phyloP scores from a whole-genome alignment of 73 alveolate species.

The Uronychia binucleata region DNA sequence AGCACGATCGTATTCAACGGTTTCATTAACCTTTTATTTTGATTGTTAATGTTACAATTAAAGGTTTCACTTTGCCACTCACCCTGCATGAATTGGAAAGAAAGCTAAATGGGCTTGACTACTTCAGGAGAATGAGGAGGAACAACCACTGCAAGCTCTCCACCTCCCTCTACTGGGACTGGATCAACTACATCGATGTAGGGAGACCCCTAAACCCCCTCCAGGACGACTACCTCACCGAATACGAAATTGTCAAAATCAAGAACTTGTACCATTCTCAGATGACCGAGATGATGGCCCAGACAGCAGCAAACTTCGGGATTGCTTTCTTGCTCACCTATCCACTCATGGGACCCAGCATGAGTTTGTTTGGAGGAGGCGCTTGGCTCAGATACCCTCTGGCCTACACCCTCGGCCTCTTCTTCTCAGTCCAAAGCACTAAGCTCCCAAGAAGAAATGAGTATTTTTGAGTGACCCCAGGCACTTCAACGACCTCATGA shows the following conservation, averaged over 20 bases:
- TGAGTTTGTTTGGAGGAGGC: neutral
- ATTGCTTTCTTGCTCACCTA: conserved; percentile 44
- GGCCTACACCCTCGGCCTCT: conserved; percentile 30
- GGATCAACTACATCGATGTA: conserved; percentile 58
- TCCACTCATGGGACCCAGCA: conserved; percentile 46
- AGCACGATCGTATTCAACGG: no score
- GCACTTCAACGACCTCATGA: conserved; percentile 51
- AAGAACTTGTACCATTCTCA: conserved; percentile 56
- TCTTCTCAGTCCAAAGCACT: conserved; percentile 24
- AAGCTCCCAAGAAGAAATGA: conserved; percentile 43
- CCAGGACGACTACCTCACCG: conserved; percentile 54
- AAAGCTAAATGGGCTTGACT: neutral
- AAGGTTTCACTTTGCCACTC: no score
- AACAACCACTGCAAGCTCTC: conserved; percentile 43
- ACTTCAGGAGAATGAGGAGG: conserved; percentile 32
- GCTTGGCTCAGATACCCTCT: conserved; percentile 44
- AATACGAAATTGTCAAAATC: conserved; percentile 50
- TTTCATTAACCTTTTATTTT: no score
- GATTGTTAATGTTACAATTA: no score
- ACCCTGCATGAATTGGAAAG: neutral
- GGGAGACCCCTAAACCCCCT: neutral
- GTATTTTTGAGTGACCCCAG: neutral
- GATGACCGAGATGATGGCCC: conserved; percentile 30
- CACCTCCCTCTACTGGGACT: conserved; percentile 56
- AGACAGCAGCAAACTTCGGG: conserved; percentile 16